Base-by-base conservation (phyloP, 2,329 filamentous ascomycete species). In the Monosporascus sp. region DNA sequence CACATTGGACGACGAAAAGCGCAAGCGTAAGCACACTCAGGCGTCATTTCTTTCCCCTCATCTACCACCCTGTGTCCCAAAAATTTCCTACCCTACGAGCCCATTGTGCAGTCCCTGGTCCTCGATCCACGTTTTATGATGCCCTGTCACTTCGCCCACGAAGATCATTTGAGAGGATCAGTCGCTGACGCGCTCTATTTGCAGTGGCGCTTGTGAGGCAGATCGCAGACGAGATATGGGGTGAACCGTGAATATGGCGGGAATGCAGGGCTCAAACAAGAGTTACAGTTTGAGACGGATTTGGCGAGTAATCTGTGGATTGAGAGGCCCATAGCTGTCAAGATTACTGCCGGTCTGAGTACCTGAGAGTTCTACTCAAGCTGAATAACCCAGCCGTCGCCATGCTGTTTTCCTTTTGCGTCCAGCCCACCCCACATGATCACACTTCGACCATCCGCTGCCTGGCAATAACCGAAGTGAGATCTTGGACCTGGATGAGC, bases 141-240 rank as follows among this genome's bases (percentile, higher is more conserved):
- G 31, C 31, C 11, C 5, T 9, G 31, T 35, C 11, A 14, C 14
- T 22, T 46, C 20, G 22, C 17, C 3, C 17, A 46, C 43, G 14
- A 24, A 15, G 7, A 15, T 44, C 5, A 20, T 20, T 44, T 8
- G 7, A 3, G 14, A 24, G 24, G 17, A 25, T 46, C 14, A 14
- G 20, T 46, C 43, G 20, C 43, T 46, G 24, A 46, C 43, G 5
- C 22, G 14, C 24, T 22, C 24, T n/a, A 46, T 27, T 6, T 46
- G 25, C 20, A 46, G 43, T 92, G 63, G 75, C 80, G 59, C 72
- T 92, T 50, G 86, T 91, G 18, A 80, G 87, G 58, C 76, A 83
- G 61, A 83, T 92, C 62, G 87, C 88, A 3, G 81, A 90, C 65
- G 82, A 86, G 63, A 80, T 91, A 54, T 92, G 88, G 88, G 72